Conservation (phyloP, 2,329 filamentous ascomycete species). For the Penicillium digitatum region DNA sequence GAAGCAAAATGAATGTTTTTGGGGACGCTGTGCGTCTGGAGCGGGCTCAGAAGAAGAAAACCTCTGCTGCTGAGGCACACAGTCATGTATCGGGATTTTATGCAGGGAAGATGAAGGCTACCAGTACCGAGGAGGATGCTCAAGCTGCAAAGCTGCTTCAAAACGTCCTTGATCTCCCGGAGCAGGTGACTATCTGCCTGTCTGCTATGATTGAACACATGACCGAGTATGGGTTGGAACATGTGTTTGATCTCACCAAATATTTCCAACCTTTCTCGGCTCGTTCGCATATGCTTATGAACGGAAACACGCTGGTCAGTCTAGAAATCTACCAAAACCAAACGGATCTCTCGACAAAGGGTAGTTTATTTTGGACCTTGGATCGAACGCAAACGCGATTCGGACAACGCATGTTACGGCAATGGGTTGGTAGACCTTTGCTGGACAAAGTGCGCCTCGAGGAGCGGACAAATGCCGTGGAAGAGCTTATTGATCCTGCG, state of each 20-base stretch:
- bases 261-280: constrained; percentile 97
- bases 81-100: constrained; percentile 93
- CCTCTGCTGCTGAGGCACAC: constrained; percentile 76
- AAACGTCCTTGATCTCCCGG: constrained; percentile 78
- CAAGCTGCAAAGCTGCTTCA: constrained; percentile 67
- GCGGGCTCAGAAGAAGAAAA: constrained; percentile 68
- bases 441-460: constrained; percentile 72
- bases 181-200: constrained; percentile 83
- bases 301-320: constrained; percentile 89
- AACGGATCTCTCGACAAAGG: constrained; percentile 78
- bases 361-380: constrained; percentile 91
- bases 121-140: constrained; percentile 51
- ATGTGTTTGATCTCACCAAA: constrained; percentile 93
- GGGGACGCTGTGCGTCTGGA: constrained; percentile 87
- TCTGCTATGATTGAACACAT: constrained; percentile 96
- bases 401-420: constrained; percentile 79
- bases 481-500: constrained; percentile 71
- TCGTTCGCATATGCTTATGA: constrained; percentile 90
- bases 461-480: constrained; percentile 75
- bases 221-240: constrained; percentile 85
- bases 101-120: constrained; percentile 71
- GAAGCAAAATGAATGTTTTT: constrained; percentile 85
- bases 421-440: constrained; percentile 90
- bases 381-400: constrained; percentile 89
- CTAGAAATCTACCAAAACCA: constrained; percentile 94